Evolutionary conservation across 352 stramenopile species (phyloP).

Genomic region (Phytophthora foliorum): DNA sequence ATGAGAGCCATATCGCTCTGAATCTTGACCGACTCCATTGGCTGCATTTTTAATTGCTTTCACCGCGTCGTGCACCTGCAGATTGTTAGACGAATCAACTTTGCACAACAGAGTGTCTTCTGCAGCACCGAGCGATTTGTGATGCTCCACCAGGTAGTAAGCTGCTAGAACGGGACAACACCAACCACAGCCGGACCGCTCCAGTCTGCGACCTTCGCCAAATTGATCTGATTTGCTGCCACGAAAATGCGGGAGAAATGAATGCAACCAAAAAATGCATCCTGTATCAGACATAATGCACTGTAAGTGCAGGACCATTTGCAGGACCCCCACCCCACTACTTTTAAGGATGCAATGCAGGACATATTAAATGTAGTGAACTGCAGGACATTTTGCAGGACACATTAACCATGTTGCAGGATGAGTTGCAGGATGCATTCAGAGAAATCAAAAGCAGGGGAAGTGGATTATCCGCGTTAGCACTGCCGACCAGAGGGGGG

Average conservation of each 20-base stretch:
- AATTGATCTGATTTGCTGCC: constrained; percentile 18
- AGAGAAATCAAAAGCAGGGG: not conserved
- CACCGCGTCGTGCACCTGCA: constrained; percentile 2
- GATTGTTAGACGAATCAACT: constrained; percentile 2
- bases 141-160: constrained; percentile 8
- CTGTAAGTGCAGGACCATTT: constrained; percentile 4
- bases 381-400: not conserved
- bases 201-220: constrained; percentile 3
- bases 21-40: not conserved
- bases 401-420: not conserved
- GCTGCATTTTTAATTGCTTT: constrained; percentile 2
- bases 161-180: constrained; percentile 15
- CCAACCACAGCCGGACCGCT: not conserved
- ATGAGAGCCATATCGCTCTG: constrained; percentile 12
- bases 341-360: not conserved
- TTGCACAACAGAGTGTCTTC: constrained; percentile 14
- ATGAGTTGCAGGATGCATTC: not conserved
- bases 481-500: not conserved
- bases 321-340: not conserved
- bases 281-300: not conserved
- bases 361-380: constrained; percentile 1
- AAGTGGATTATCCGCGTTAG: not conserved
- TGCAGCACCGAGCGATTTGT: not conserved
- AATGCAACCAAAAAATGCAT: constrained; percentile 2
- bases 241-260: constrained; percentile 13